phyloP scores from a whole-genome alignment of 345 rosid species.

The Eucalyptus sp. region DNA sequence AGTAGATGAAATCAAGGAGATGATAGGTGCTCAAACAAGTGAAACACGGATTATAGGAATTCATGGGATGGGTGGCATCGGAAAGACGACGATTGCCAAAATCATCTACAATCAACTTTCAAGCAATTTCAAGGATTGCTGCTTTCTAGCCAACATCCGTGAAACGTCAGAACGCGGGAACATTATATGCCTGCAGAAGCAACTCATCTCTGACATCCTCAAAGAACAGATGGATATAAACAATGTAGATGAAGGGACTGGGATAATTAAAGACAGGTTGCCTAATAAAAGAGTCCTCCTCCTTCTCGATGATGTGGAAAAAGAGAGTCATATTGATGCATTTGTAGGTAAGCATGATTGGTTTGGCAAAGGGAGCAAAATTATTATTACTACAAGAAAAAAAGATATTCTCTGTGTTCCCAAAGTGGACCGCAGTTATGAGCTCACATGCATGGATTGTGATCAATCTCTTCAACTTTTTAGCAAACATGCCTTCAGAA shows the following conservation, averaged over 20 bases:
- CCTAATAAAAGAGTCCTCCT: neutral
- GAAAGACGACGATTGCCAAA: neutral
- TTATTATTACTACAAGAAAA: neutral
- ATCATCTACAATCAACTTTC: neutral
- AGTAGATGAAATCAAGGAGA: neutral
- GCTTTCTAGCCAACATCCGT: fast-evolving
- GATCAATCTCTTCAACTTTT: neutral
- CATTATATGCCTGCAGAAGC: fast-evolving
- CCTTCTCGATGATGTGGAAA: neutral
- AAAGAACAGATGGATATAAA: fast-evolving
- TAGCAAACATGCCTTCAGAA: neutral
- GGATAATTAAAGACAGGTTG: fast-evolving
- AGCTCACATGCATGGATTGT: fast-evolving
- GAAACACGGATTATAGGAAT: neutral
- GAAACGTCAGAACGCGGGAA: neutral
- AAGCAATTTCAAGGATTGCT: neutral
- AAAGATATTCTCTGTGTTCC: fast-evolving
- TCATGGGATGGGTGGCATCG: neutral
- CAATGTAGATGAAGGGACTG: fast-evolving
- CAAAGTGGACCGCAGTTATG: fast-evolving
- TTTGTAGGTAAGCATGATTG: neutral
- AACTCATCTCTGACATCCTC: fast-evolving
- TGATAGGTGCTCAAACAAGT: neutral
- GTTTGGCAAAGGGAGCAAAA: fast-evolving
- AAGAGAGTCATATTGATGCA: neutral